Base-by-base conservation (phyloP, 1,284 basidiomycete genomes). In the Rhodotorula glutinis region DNA sequence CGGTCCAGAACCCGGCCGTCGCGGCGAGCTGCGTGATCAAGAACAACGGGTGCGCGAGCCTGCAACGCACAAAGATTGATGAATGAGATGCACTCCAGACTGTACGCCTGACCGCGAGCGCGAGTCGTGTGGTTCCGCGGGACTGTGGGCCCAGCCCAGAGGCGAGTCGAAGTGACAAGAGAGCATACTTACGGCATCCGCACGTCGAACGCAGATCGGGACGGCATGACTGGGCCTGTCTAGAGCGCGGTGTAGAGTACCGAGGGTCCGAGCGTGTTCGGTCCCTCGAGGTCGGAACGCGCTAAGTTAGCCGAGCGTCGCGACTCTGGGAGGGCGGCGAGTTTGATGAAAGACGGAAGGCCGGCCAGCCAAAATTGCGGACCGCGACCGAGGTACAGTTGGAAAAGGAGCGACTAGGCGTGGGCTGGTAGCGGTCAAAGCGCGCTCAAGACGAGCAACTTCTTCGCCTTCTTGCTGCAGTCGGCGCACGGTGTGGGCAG, bases 11-110 rank as follows among this genome's bases (percentile, higher is more conserved):
- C 68, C 88, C 91, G 68, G 62, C 66, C 8, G 68, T 79, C 52
- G 90, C 84, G 57, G 97, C 83, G 66, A 92, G 83, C 69, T 88
- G 87, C 2, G 93, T 95, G 77, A 89, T 87, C 47, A 94, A 82
- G 77, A 96, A 92, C 76, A 92, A 83, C 77, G 93, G 92, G 79
- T 95, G 91, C 27, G 90, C 89, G 70, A 70, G 53, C 53, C 71
- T 72, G 21, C 43, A 44, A 47, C 21, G 3, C 10, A 43, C 29
- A 8, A 19, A n/a, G 53, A 56, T 16, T 16, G 9, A 43, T 9
- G 17, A 17, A 17, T 17, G 41, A 43, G 17, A 43, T 9, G 9
- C 11, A 17, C 11, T 43, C 11, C 9, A 17, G 41, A 49, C 25
- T 49, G 47, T 23, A 21, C n/a, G 23, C 47, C n/a, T n/a, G n/a